phyloP scores from a whole-genome alignment of 345 rosid species.

The Euphorbia peplus region DNA sequence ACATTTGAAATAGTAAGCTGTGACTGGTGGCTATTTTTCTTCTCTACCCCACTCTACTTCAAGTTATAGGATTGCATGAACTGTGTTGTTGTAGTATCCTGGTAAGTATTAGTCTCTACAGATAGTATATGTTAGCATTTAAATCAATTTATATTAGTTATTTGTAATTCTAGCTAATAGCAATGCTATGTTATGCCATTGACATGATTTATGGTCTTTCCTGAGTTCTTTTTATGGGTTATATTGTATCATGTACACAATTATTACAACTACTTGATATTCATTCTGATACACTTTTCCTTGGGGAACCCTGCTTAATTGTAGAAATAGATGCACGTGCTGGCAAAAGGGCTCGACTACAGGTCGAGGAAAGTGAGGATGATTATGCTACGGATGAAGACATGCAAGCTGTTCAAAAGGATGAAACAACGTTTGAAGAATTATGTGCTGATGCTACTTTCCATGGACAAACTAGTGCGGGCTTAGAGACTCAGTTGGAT shows the following conservation, averaged over 20 bases:
- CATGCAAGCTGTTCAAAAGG: conserved; percentile 37
- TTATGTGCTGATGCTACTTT: conserved; percentile 60
- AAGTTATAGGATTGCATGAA: neutral
- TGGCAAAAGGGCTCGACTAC: conserved; percentile 73
- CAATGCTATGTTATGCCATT: neutral
- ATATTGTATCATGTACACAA: neutral
- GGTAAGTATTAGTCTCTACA: neutral
- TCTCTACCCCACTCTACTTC: neutral
- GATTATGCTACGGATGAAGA: conserved; percentile 57
- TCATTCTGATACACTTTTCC: conserved; percentile 18
- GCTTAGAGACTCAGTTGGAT: conserved; percentile 36
- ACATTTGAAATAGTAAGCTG: neutral
- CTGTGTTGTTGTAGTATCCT: neutral
- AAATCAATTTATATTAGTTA: neutral
- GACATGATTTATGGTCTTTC: conserved; percentile 5
- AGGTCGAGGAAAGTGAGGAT: conserved; percentile 61
- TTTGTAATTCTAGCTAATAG: neutral
- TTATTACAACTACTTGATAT: conserved; percentile 13
- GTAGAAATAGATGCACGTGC: conserved; percentile 60
- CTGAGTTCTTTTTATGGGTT: conserved; percentile 12
- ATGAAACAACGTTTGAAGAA: conserved; percentile 69
- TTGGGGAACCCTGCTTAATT: conserved; percentile 21
- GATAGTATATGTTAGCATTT: neutral
- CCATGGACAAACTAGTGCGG: conserved; percentile 38
- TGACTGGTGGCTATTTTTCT: neutral